Conservation (phyloP, 2,329 filamentous ascomycete species). For the Elsinoe batatas region DNA sequence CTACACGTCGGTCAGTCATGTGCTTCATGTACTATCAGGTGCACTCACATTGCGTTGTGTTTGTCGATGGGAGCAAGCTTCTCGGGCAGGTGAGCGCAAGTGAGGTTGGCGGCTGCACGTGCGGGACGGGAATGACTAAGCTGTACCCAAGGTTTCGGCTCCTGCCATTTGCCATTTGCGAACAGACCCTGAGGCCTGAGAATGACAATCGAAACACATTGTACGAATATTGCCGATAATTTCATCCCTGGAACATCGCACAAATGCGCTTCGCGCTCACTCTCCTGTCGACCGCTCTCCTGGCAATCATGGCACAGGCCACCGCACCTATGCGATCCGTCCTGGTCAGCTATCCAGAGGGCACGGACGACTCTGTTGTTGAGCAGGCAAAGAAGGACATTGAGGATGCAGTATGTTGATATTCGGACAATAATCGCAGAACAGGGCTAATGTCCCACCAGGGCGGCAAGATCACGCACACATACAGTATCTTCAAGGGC, state of each 20-base stretch:
- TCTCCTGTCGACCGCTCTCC: slow-evolving; percentile 26
- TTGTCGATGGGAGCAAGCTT: too few relatives aligned
- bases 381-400: slow-evolving; percentile 63
- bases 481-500: slow-evolving; percentile 26
- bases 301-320: slow-evolving; percentile 54
- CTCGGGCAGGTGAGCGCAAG: too few relatives aligned
- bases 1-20: too few relatives aligned
- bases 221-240: background rate
- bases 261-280: slow-evolving; percentile 25
- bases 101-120: background rate
- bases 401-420: slow-evolving; percentile 45
- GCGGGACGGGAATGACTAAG: slow-evolving; percentile 1
- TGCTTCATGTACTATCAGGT: too few relatives aligned
- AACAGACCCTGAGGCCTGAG: background rate
- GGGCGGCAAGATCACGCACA: slow-evolving; percentile 67
- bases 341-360: slow-evolving; percentile 66
- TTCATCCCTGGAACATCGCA: background rate
- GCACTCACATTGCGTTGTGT: background rate
- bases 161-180: background rate
- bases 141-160: background rate
- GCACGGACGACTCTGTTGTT: slow-evolving; percentile 58
- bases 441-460: slow-evolving; percentile 20
- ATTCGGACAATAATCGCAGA: slow-evolving; percentile 14
- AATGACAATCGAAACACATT: background rate
- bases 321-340: slow-evolving; percentile 55